Evolutionary conservation across 140 eudicot species (phyloP), one percentile per base, ranked within the genome.

Genomic region (Eryngium alpinum): DNA sequence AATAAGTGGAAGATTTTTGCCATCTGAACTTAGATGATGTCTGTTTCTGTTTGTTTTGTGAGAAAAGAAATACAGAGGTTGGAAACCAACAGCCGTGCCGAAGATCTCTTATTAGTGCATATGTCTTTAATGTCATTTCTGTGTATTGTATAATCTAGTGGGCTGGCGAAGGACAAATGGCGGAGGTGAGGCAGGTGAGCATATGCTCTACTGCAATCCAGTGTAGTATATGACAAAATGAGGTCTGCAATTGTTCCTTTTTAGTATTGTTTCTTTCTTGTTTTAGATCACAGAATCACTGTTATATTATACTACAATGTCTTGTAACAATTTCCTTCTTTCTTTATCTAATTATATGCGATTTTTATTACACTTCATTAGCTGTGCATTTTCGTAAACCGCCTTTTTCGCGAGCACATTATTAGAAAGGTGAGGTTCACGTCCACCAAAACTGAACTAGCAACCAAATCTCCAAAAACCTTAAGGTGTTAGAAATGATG

Each of bases 231-330:
- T 18, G 52, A 73, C 77, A 43, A 73, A 73, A 43, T 4, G 18
- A 73, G 57, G 77, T n/a, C 56, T 51, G 77, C 77, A 72, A 3
- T 25, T 72, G 16, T 21, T 72, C 51, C 38, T 71, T 72, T 72
- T n/a, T n/a, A n/a, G n/a, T n/a, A n/a, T n/a, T n/a, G n/a, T n/a
- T n/a, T n/a, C n/a, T n/a, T n/a, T n/a, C n/a, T n/a, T n/a, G n/a
- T n/a, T n/a, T n/a, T n/a, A n/a, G n/a, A n/a, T n/a, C n/a, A n/a
- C n/a, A n/a, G n/a, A n/a, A n/a, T n/a, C n/a, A n/a, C n/a, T n/a
- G n/a, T n/a, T n/a, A n/a, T n/a, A n/a, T n/a, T n/a, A n/a, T n/a
- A n/a, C n/a, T n/a, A n/a, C n/a, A n/a, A n/a, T n/a, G n/a, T n/a
- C n/a, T n/a, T n/a, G n/a, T n/a, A n/a, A n/a, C n/a, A n/a, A n/a